Evolutionary conservation across 2,329 filamentous ascomycete genomes (phyloP).

Genomic region (Hypomyces rosellus): DNA sequence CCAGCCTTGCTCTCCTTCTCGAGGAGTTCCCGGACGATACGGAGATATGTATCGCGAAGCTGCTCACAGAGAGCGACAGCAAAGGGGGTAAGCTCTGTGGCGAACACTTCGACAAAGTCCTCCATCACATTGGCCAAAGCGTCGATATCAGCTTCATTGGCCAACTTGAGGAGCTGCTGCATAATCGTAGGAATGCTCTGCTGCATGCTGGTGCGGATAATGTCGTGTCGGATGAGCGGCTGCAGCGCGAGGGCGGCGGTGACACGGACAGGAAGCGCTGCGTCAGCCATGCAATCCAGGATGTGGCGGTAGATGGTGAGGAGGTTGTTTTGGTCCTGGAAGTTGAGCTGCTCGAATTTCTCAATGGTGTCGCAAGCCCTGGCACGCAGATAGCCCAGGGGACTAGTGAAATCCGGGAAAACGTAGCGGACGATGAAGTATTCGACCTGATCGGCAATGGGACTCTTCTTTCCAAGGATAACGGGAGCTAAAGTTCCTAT

Average conservation of each 20-base stretch:
- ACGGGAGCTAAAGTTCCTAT: conserved; percentile 92
- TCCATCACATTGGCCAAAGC: conserved; percentile 98
- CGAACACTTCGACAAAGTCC: conserved; percentile 98
- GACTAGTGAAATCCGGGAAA: conserved; percentile 93
- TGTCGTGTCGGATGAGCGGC: conserved; percentile 89
- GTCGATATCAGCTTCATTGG: conserved; percentile 97
- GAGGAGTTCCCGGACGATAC: conserved; percentile 85
- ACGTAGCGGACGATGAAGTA: conserved; percentile 98
- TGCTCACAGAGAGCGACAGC: conserved; percentile 95
- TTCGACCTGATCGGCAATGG: conserved; percentile 94
- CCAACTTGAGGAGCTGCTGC: conserved; percentile 94
- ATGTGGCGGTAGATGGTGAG: conserved; percentile 96
- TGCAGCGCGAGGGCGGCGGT: conserved; percentile 91
- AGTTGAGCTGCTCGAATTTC: conserved; percentile 96
- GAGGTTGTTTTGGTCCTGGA: conserved; percentile 93
- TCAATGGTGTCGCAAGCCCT: conserved; percentile 95
- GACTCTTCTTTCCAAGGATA: conserved; percentile 95
- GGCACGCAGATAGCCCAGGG: conserved; percentile 85
- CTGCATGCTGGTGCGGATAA: conserved; percentile 93
- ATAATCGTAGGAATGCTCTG: conserved; percentile 98
- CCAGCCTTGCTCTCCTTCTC: conserved; percentile 77
- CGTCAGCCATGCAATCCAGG: conserved; percentile 91
- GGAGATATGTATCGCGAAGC: conserved; percentile 88
- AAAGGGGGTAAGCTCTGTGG: conserved; percentile 92
- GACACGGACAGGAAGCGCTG: conserved; percentile 87